Percentiles rank a stretch among this genome's conserved stretches.
Conservation (phyloP, 345 rosid genomes). For the Citrus cavaleriei region DNA sequence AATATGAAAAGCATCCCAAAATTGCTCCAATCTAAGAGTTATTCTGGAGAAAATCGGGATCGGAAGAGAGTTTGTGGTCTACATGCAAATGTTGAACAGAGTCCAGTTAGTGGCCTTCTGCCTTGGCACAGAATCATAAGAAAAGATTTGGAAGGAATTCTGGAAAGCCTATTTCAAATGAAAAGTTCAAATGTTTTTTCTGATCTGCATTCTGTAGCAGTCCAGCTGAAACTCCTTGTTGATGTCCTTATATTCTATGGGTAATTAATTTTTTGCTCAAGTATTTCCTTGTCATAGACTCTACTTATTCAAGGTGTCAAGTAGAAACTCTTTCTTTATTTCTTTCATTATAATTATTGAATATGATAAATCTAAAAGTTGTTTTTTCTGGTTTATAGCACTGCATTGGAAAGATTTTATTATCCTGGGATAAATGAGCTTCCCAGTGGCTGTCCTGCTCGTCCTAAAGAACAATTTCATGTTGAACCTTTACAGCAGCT, state of each 20-base stretch:
- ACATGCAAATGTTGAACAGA: constrained; percentile 19
- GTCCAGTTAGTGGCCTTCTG: constrained; percentile 35
- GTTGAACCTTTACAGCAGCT: constrained; percentile 44
- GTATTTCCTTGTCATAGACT: neutral
- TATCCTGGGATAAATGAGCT: constrained; percentile 44
- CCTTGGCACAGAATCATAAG: constrained; percentile 53
- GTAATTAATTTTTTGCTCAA: constrained; percentile 32
- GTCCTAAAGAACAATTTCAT: constrained; percentile 23
- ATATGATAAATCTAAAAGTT: neutral
- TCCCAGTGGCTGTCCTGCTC: constrained; percentile 20
- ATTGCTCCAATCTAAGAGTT: constrained; percentile 19
- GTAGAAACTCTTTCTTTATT: neutral
- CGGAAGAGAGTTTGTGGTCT: constrained; percentile 21
- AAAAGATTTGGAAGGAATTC: constrained; percentile 55
- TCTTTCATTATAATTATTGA: neutral
- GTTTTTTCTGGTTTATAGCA: constrained; percentile 33
- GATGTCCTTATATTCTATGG: constrained; percentile 67
- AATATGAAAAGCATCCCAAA: constrained; percentile 21
- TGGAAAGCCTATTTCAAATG: constrained; percentile 35
- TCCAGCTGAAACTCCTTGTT: constrained; percentile 55
- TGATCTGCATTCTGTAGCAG: constrained; percentile 34
- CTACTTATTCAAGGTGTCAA: neutral
- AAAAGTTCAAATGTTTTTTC: constrained; percentile 32
- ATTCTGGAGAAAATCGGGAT: constrained; percentile 26
- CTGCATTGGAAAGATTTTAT: constrained; percentile 54